These are phyloP conservation scores for Iris macrosiphon DNA, from an alignment of 106 monocot species.

Conservation along the genomic window DNA sequence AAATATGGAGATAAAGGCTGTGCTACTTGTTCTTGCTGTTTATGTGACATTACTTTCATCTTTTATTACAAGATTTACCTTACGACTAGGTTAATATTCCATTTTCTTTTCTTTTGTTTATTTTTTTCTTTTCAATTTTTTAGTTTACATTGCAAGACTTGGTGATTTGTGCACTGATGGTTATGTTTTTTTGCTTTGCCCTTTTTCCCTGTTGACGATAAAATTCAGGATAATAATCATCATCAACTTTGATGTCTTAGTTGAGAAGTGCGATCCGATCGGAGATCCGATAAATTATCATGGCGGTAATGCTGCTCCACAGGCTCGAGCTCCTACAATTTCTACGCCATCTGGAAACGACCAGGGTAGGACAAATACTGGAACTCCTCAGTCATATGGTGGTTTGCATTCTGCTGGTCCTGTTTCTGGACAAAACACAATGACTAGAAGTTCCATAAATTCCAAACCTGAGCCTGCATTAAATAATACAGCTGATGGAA, in stretches of 20 bases:
- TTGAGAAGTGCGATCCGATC: slow-evolving; percentile 36
- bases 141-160: too few species aligned
- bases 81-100: too few species aligned
- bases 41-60: too few species aligned
- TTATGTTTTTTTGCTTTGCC: background rate
- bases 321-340: slow-evolving; percentile 19
- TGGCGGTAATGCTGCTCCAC: slow-evolving; percentile 12
- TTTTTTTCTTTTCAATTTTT: too few species aligned
- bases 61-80: too few species aligned
- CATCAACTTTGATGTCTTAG: slow-evolving; percentile 57
- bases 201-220: background rate
- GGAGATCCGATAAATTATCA: slow-evolving; percentile 68
- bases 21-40: too few species aligned
- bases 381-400: slow-evolving; percentile 24
- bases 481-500: too few species aligned
- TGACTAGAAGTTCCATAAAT: slow-evolving; percentile 21
- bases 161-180: too few species aligned
- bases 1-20: too few species aligned
- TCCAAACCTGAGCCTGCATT: slow-evolving; percentile 19
- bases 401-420: slow-evolving; percentile 10
- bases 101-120: too few species aligned
- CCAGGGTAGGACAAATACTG: slow-evolving; percentile 15
- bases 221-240: slow-evolving; percentile 82
- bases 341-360: slow-evolving; percentile 17
- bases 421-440: slow-evolving; percentile 18